These are phyloP conservation scores for Galeopsis tetrahit DNA, from an alignment of 257 asterid species.

Conservation along the genomic window DNA sequence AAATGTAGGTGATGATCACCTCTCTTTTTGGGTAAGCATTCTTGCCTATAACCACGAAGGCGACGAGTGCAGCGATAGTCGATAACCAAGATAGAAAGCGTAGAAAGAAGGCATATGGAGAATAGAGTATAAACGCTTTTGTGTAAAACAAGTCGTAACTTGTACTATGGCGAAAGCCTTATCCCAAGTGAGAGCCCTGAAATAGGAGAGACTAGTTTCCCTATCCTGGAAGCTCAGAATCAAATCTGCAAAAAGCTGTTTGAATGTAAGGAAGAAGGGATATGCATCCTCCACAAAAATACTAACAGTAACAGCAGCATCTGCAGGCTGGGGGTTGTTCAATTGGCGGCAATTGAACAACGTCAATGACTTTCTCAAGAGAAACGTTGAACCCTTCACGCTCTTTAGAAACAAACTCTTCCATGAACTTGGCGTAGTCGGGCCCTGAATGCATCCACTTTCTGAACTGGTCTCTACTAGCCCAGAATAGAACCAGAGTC, in stretches of 20 bases:
- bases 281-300: slow-evolving; percentile 27
- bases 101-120: too few species aligned
- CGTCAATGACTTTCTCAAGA: slow-evolving; percentile 20
- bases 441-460: slow-evolving; percentile 58
- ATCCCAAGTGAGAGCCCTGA: too few species aligned
- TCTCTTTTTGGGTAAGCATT: too few species aligned
- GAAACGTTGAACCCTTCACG: slow-evolving; percentile 33
- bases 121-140: too few species aligned
- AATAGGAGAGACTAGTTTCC: too few species aligned
- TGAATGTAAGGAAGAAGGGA: slow-evolving; percentile 38
- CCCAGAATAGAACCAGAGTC: slow-evolving; percentile 41
- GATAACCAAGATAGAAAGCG: too few species aligned
- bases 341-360: not conserved
- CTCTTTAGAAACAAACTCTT: too few species aligned
- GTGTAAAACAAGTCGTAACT: too few species aligned
- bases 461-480: slow-evolving; percentile 42
- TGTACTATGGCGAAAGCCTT: too few species aligned
- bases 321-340: not conserved
- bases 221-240: slow-evolving; percentile 47
- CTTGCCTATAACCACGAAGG: too few species aligned
- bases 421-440: slow-evolving; percentile 55
- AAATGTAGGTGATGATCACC: too few species aligned
- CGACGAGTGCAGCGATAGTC: too few species aligned
- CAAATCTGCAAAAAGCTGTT: slow-evolving; percentile 42
- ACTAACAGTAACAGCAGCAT: not conserved